phyloP scores from a whole-genome alignment of 1,284 basidiomycete genomes.

The Leccinum subrobustum region DNA sequence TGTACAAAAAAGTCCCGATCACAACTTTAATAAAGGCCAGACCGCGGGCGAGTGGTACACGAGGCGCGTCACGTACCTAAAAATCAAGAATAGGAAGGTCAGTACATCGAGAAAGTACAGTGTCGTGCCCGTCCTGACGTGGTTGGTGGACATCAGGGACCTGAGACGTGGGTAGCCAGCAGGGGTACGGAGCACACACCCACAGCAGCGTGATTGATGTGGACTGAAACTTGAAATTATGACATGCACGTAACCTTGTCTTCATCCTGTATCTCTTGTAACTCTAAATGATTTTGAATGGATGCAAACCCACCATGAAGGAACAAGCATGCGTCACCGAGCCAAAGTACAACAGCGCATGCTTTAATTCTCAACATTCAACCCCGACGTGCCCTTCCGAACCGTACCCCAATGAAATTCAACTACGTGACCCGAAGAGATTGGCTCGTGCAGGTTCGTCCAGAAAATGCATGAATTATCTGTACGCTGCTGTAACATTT shows the following conservation, averaged over 20 bases:
- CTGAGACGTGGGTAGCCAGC: background rate
- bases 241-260: background rate
- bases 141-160: background rate
- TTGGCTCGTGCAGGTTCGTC: too few relatives aligned
- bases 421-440: too few relatives aligned
- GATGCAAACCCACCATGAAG: too few relatives aligned
- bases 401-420: too few relatives aligned
- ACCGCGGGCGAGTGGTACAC: background rate
- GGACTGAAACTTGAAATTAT: background rate
- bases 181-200: background rate
- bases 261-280: background rate
- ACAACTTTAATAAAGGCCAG: background rate
- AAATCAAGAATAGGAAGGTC: background rate
- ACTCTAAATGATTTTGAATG: background rate
- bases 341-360: too few relatives aligned
- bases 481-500: too few relatives aligned
- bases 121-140: background rate
- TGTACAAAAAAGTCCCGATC: background rate
- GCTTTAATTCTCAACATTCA: too few relatives aligned
- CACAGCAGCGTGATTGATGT: background rate
- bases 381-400: background rate
- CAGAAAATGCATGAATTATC: too few relatives aligned
- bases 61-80: background rate
- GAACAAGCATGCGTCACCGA: too few relatives aligned
- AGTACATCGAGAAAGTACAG: background rate